Evolutionary conservation across 2,329 filamentous ascomycete genomes (phyloP).

Genomic region (Penicillium sp.): DNA sequence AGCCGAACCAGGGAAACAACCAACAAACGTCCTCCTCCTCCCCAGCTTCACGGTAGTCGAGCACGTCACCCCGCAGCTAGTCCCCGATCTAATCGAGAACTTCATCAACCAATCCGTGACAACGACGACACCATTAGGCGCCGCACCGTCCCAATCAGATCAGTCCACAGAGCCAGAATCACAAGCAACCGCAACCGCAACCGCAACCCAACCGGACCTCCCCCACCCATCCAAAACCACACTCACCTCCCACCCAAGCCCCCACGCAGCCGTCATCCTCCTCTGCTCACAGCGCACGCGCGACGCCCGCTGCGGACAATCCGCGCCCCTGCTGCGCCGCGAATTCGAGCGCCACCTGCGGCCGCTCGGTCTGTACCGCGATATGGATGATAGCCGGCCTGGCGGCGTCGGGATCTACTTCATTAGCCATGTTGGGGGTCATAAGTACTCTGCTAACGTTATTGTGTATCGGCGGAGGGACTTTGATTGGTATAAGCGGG

Average conservation of each 20-base stretch:
- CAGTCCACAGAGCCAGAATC: too few relatives aligned
- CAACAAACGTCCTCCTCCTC: slow-evolving; percentile 77
- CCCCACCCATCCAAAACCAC: slow-evolving; percentile 27
- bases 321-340: slow-evolving; percentile 78
- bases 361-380: slow-evolving; percentile 77
- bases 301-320: slow-evolving; percentile 91
- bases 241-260: slow-evolving; percentile 62
- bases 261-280: slow-evolving; percentile 81
- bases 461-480: slow-evolving; percentile 73
- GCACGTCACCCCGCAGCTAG: slow-evolving; percentile 72
- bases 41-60: slow-evolving; percentile 80
- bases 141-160: not conserved
- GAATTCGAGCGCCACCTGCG: slow-evolving; percentile 88
- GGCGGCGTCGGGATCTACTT: slow-evolving; percentile 96
- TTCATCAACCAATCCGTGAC: slow-evolving; percentile 68
- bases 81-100: slow-evolving; percentile 65
- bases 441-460: slow-evolving; percentile 94
- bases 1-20: slow-evolving; percentile 55
- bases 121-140: slow-evolving; percentile 66
- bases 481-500: slow-evolving; percentile 36
- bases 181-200: slow-evolving; percentile 23
- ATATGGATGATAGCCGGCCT: slow-evolving; percentile 80
- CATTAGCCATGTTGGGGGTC: slow-evolving; percentile 91
- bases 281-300: slow-evolving; percentile 94
- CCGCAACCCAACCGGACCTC: slow-evolving; percentile 20